Conservation (phyloP, 2,329 filamentous ascomycete species). For the Berkeleyomyces rouxiae region DNA sequence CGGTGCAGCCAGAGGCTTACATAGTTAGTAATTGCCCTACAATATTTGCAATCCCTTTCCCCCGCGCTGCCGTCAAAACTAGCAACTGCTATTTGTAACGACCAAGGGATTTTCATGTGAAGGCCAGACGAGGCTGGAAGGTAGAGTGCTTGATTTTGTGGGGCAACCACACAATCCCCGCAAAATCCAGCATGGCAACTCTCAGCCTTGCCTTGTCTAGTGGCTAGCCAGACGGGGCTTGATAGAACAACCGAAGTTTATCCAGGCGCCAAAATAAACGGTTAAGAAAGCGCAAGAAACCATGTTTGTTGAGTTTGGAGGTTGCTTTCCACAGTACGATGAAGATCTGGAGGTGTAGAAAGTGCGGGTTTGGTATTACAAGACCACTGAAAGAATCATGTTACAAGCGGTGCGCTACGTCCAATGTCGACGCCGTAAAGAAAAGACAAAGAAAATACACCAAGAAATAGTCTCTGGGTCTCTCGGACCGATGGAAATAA, state of each 20-base stretch:
- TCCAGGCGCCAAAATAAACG: background rate
- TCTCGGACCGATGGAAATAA: background rate
- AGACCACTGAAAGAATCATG: background rate
- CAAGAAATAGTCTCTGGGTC: background rate
- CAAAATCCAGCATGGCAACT: background rate
- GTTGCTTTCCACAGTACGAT: too few species aligned
- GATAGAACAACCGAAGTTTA: too few species aligned
- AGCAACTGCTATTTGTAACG: too few species aligned
- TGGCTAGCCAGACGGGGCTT: background rate
- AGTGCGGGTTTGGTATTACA: conserved; percentile 12
- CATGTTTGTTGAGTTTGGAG: background rate
- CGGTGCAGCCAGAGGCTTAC: too few species aligned
- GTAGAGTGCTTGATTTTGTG: background rate
- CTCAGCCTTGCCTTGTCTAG: background rate
- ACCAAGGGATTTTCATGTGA: too few species aligned
- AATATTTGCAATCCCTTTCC: too few species aligned
- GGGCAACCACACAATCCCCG: background rate
- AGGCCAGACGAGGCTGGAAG: background rate
- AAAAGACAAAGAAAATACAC: background rate
- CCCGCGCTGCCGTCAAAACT: too few species aligned
- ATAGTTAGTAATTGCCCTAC: too few species aligned
- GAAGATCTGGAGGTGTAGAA: too few species aligned
- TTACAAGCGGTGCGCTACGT: background rate
- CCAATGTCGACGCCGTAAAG: background rate
- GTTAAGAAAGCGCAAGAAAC: background rate